These are phyloP conservation scores for Ensete ventricosum DNA, from an alignment of 176 grass and related monocot species.

Conservation along the genomic window DNA sequence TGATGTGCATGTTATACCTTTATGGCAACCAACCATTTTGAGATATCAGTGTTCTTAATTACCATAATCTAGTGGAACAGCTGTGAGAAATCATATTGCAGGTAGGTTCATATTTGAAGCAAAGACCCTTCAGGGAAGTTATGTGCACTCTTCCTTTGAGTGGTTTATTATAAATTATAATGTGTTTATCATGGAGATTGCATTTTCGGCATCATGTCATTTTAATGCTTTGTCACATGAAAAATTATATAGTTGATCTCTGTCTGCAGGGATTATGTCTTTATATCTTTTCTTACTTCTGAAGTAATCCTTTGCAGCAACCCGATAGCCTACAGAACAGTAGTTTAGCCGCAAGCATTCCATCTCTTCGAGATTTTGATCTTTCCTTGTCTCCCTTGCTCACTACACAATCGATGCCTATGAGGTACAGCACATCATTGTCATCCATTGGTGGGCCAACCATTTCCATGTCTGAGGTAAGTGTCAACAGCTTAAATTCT, in stretches of 20 bases:
- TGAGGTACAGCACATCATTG: slow-evolving; percentile 51
- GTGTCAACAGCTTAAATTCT: slow-evolving; percentile 5
- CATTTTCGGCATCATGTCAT: too few relatives aligned
- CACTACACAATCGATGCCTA: slow-evolving; percentile 47
- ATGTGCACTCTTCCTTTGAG: neutral
- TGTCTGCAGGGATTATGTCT: neutral
- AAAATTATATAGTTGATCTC: neutral
- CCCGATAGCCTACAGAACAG: slow-evolving; percentile 55
- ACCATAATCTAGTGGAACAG: too few relatives aligned
- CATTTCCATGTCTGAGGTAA: slow-evolving; percentile 81
- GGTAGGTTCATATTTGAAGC: too few relatives aligned
- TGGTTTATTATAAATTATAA: neutral
- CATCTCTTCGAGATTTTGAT: slow-evolving; percentile 66
- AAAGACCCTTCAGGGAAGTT: too few relatives aligned
- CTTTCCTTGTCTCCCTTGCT: slow-evolving; percentile 54
- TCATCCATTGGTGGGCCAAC: slow-evolving; percentile 51
- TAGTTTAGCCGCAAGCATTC: slow-evolving; percentile 48
- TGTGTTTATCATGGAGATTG: too few relatives aligned
- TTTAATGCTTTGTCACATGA: neutral
- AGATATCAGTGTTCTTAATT: too few relatives aligned
- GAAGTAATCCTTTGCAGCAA: slow-evolving; percentile 45
- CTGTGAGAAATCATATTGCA: too few relatives aligned
- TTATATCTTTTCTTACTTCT: neutral
- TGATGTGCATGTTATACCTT: too few relatives aligned
- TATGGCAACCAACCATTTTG: too few relatives aligned